These are phyloP conservation scores for Haplosporangium sp. DNA, from an alignment of 371 early-diverging fungal genomes.

Conservation along the genomic window DNA sequence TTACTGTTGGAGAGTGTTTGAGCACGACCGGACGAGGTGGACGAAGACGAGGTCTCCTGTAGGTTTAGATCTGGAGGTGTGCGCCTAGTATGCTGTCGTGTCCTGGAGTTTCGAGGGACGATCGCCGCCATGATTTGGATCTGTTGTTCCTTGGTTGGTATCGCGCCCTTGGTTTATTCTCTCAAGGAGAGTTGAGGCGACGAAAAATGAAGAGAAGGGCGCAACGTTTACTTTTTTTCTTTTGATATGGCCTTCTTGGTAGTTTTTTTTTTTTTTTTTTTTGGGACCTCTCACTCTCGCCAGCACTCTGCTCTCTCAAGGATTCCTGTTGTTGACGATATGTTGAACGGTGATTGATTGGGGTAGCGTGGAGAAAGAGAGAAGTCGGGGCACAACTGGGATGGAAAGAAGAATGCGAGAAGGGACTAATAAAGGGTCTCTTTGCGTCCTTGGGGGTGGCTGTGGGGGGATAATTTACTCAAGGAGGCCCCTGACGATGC, in stretches of 20 bases:
- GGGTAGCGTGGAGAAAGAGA: not conserved
- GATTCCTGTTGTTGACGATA: not conserved
- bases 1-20: conserved; percentile 37
- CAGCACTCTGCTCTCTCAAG: not conserved
- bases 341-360: not conserved
- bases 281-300: not conserved
- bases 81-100: conserved; percentile 19
- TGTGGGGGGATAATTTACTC: conserved; percentile 1
- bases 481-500: no score
- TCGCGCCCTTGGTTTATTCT: not conserved
- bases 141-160: not conserved
- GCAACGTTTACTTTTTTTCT: not conserved
- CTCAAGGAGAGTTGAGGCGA: not conserved
- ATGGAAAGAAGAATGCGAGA: not conserved
- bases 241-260: not conserved
- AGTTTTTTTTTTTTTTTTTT: not conserved
- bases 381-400: not conserved
- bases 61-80: conserved; percentile 36
- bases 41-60: conserved; percentile 13
- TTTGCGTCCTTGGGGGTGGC: not conserved
- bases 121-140: conserved; percentile 27
- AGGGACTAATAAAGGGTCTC: not conserved
- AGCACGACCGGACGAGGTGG: not conserved
- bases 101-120: conserved; percentile 21
- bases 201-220: not conserved